These are phyloP conservation scores for Fusarium metavorans DNA, from an alignment of 2,329 filamentous ascomycete species.

Conservation along the genomic window DNA sequence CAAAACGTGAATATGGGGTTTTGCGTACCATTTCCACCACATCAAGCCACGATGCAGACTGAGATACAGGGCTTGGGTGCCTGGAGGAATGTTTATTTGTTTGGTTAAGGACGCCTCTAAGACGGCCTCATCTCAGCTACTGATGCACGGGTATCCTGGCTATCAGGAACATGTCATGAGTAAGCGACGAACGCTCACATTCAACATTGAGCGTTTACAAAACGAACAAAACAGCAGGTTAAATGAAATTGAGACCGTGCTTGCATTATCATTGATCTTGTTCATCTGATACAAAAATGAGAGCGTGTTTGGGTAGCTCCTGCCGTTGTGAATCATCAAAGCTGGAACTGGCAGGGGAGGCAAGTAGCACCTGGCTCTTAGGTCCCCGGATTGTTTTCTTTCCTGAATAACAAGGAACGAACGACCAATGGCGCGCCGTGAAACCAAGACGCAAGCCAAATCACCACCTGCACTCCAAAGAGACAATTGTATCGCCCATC, in stretches of 20 bases:
- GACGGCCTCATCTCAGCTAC: not conserved
- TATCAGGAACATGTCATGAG: slow-evolving; percentile 5
- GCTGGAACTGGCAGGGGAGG: not conserved
- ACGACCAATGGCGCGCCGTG: slow-evolving; percentile 12
- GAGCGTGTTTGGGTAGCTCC: not conserved
- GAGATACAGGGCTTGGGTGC: not conserved
- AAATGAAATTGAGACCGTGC: not conserved
- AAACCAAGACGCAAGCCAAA: not conserved
- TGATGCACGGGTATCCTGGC: slow-evolving; percentile 11
- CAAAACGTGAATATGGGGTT: not conserved
- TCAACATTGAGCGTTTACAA: not conserved
- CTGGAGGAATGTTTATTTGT: not conserved
- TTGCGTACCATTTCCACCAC: not conserved
- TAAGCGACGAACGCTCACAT: not conserved
- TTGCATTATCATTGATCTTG: not conserved
- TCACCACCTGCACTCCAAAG: not conserved
- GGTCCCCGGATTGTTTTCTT: slow-evolving; percentile 11
- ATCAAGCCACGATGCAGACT: not conserved
- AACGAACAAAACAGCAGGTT: not conserved
- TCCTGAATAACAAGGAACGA: slow-evolving; percentile 28
- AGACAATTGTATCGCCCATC: not conserved
- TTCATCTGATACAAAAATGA: not conserved
- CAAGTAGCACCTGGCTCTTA: not conserved
- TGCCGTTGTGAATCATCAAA: not conserved
- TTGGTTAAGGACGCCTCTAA: not conserved